Evolutionary conservation across 2,329 filamentous ascomycete genomes (phyloP).

Genomic region (Pseudovirgaria hyperparasitica): DNA sequence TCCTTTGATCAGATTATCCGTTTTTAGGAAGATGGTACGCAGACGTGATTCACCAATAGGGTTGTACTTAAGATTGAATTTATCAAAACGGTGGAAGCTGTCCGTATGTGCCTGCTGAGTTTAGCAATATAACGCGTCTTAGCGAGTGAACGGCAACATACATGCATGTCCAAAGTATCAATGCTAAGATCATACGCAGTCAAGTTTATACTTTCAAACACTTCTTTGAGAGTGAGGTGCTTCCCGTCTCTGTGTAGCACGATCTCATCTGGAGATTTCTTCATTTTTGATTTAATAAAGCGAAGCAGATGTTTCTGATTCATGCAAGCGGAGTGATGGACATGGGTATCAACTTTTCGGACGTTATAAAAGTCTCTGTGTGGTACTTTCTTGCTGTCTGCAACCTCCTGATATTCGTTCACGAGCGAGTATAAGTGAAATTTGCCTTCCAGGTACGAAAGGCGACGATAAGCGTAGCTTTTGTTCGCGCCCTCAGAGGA

Average conservation of each 20-base stretch:
- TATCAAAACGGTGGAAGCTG: slow-evolving; percentile 97
- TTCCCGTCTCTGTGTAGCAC: slow-evolving; percentile 88
- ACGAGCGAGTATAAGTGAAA: slow-evolving; percentile 89
- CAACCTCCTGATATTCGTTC: slow-evolving; percentile 96
- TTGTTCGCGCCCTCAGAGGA: slow-evolving; percentile 94
- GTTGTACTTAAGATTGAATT: slow-evolving; percentile 99
- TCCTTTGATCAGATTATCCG: slow-evolving; percentile 93
- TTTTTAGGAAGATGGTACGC: slow-evolving; percentile 97
- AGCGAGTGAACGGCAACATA: slow-evolving; percentile 32
- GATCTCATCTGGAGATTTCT: slow-evolving; percentile 89
- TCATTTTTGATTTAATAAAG: slow-evolving; percentile 99
- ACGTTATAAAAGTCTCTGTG: slow-evolving; percentile 99
- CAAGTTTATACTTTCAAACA: slow-evolving; percentile 94
- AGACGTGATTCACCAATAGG: slow-evolving; percentile 90
- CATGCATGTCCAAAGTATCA: slow-evolving; percentile 97
- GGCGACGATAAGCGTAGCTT: slow-evolving; percentile 86
- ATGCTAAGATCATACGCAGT: slow-evolving; percentile 97
- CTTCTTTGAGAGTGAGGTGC: slow-evolving; percentile 78
- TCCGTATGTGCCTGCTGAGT: slow-evolving; percentile 70
- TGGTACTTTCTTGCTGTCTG: slow-evolving; percentile 93
- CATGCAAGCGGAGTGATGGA: slow-evolving; percentile 98
- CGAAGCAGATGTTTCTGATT: slow-evolving; percentile 97
- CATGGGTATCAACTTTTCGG: slow-evolving; percentile 95
- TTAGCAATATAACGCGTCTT: slow-evolving; percentile 5
- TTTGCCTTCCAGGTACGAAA: slow-evolving; percentile 93